Percentiles rank a stretch among this genome's conserved stretches.
phyloP scores from a whole-genome alignment of 352 stramenopile species.

The Pythium myriotylum region DNA sequence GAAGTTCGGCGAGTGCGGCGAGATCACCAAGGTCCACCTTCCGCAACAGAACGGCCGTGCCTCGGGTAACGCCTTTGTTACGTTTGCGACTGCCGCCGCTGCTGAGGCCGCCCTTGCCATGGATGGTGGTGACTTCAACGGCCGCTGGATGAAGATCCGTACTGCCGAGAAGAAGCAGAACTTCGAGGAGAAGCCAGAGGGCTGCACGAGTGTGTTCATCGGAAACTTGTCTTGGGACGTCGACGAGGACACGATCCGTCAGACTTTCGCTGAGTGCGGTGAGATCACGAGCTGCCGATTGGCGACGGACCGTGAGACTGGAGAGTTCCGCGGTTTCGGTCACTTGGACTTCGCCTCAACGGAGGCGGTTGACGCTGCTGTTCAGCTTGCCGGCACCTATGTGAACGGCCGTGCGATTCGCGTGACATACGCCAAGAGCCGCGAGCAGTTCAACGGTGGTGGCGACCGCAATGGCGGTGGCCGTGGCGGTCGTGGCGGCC shows the following conservation, averaged over 20 bases:
- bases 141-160: constrained; percentile 95
- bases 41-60: constrained; percentile 89
- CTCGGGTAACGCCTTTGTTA: constrained; percentile 96
- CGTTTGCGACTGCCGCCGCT: constrained; percentile 78
- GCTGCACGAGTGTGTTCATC: constrained; percentile 96
- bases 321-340: constrained; percentile 98
- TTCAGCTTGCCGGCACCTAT: constrained; percentile 92
- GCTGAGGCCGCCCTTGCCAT: constrained; percentile 87
- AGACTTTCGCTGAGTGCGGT: constrained; percentile 94
- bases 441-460: constrained; percentile 38
- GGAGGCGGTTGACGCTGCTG: constrained; percentile 90
- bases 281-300: constrained; percentile 95
- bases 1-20: constrained; percentile 94
- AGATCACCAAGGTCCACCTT: constrained; percentile 83
- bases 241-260: constrained; percentile 93
- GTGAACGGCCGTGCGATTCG: constrained; percentile 93
- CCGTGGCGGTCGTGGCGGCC: constrained; percentile 61
- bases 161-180: constrained; percentile 85
- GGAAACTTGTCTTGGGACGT: constrained; percentile 98
- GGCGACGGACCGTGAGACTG: constrained; percentile 96
- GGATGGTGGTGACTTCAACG: constrained; percentile 94
- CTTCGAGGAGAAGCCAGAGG: constrained; percentile 92
- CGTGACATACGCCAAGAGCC: constrained; percentile 94
- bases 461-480: constrained; percentile 29
- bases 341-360: constrained; percentile 97